phyloP scores from a whole-genome alignment of 345 rosid genomes.

The Cardamine occulta region DNA sequence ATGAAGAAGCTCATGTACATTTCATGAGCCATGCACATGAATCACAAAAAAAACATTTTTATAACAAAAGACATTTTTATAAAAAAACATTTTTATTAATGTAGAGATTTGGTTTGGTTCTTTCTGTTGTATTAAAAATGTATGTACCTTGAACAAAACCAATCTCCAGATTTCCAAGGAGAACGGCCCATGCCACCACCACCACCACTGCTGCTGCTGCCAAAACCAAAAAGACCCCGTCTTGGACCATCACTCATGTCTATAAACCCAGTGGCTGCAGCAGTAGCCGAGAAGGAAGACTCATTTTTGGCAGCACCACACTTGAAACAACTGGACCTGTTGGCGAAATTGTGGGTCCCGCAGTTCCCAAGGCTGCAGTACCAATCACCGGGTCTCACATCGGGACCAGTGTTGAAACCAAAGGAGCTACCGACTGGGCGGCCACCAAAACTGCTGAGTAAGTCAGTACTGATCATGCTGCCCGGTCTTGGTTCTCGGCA shows the following conservation, averaged over 20 bases:
- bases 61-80: no score
- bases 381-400: constrained; percentile 83
- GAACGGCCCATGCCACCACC: constrained; percentile 57
- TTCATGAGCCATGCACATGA: constrained; percentile 15
- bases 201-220: constrained; percentile 44
- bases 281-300: constrained; percentile 24
- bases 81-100: background rate
- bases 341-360: constrained; percentile 78
- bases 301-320: constrained; percentile 68
- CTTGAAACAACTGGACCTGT: constrained; percentile 68
- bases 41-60: background rate
- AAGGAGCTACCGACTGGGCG: constrained; percentile 50
- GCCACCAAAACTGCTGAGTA: constrained; percentile 47
- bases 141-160: constrained; percentile 72
- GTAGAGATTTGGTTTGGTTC: background rate
- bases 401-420: constrained; percentile 69
- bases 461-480: constrained; percentile 35
- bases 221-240: constrained; percentile 48
- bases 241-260: constrained; percentile 44
- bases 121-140: background rate
- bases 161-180: constrained; percentile 83
- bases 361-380: constrained; percentile 66
- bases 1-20: background rate
- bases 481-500: constrained; percentile 58
- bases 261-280: constrained; percentile 24